A percentile compares a stretch with the other conserved stretches of the same genome.
phyloP scores from a whole-genome alignment of 2,329 filamentous ascomycete species.

The Fusarium sarcochroum region DNA sequence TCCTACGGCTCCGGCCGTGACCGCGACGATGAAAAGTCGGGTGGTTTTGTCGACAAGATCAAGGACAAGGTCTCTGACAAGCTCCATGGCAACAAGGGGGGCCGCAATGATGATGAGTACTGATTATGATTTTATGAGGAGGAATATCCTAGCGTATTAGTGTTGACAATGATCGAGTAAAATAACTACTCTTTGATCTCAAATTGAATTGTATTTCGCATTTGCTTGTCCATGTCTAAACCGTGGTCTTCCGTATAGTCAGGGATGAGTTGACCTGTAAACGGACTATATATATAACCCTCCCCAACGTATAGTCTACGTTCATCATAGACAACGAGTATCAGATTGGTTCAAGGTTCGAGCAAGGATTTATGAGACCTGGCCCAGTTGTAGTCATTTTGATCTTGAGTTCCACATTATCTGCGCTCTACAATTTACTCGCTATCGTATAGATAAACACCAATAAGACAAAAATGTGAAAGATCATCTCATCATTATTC shows the following conservation, averaged over 20 bases:
- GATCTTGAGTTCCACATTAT: not conserved
- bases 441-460: not conserved
- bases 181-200: slow-evolving; percentile 19
- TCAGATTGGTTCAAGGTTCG: no score
- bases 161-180: slow-evolving; percentile 6
- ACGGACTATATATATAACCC: no score
- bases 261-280: no score
- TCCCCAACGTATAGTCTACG: no score
- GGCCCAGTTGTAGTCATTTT: no score
- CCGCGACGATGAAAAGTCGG: slow-evolving; percentile 47
- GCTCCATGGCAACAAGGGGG: slow-evolving; percentile 60
- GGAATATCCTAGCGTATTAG: slow-evolving; percentile 16
- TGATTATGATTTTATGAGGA: slow-evolving; percentile 12
- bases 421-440: not conserved
- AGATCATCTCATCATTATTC: slow-evolving; percentile 14
- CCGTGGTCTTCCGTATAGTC: no score
- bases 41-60: slow-evolving; percentile 68
- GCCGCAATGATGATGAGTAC: slow-evolving; percentile 47
- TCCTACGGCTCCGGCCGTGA: slow-evolving; percentile 5
- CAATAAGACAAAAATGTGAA: not conserved
- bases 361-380: no score
- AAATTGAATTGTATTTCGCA: slow-evolving; percentile 14
- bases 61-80: slow-evolving; percentile 70
- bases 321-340: not conserved
- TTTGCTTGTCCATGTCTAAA: not conserved